Base-by-base conservation (phyloP, 1,284 basidiomycete species). In the Cryptococcus sp. region DNA sequence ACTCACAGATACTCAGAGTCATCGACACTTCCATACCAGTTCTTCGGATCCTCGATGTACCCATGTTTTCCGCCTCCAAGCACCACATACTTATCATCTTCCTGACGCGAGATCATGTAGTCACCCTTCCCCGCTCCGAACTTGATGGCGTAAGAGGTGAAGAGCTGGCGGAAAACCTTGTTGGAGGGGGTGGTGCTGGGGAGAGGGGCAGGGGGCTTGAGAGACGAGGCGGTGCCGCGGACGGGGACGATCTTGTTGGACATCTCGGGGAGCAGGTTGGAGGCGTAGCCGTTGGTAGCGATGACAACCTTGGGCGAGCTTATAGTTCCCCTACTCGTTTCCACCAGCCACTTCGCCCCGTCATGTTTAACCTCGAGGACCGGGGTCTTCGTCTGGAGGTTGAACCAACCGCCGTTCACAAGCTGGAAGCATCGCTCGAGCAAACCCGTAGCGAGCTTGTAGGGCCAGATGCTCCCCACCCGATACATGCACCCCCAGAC, bases 31-130 rank as follows among this genome's bases (percentile, higher is more conserved):
- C n/a, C n/a, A n/a, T n/a, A n/a, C n/a, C n/a, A n/a, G n/a, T n/a
- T n/a, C n/a, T n/a, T n/a, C n/a, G n/a, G n/a, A n/a, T n/a, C n/a
- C n/a, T n/a, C n/a, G n/a, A n/a, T n/a, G n/a, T n/a, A n/a, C n/a
- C n/a, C n/a, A n/a, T n/a, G n/a, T n/a, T n/a, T n/a, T n/a, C n/a
- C n/a, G n/a, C 58, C 58, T 4, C 58, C 58, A 3, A 60, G 20
- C 20, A 60, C 40, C 18, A 57, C 53, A 12, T 61, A 36, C 46
- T 52, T 61, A 4, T 16, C 18, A 11, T 46, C 56, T 28, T 57
- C 59, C 37, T 61, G 55, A 3, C 59, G 38, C 13, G 37, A 46
- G 47, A 61, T 61, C 52, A 61, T 61, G 36, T 61, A 61, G 16
- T 61, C 59, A 9, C 16, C 51, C n/a, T 35, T 15, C n/a, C 35